phyloP scores from a whole-genome alignment of 345 rosid genomes.

The Cardamine occulta region DNA sequence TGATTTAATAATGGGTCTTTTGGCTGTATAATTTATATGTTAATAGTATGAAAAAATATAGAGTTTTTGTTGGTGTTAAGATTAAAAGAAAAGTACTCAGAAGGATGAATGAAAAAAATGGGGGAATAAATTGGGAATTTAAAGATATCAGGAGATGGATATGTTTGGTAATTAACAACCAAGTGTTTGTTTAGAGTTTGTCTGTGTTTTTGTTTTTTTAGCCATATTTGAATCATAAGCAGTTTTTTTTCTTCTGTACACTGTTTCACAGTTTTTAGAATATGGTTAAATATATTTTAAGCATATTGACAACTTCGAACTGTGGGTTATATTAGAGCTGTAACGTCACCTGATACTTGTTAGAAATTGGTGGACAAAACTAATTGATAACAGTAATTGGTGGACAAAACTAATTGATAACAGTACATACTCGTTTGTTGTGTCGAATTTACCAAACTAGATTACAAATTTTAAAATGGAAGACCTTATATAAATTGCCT shows the following conservation, averaged over 20 bases:
- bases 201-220: not conserved
- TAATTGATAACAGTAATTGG: no score
- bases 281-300: not conserved
- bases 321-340: not conserved
- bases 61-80: not conserved
- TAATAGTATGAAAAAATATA: not conserved
- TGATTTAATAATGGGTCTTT: not conserved
- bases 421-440: no score
- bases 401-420: no score
- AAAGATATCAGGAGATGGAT: constrained; percentile 14
- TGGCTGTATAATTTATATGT: not conserved
- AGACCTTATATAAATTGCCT: no score
- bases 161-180: not conserved
- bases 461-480: no score
- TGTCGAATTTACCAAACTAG: no score
- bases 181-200: constrained; percentile 15
- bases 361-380: no score
- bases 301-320: constrained; percentile 8
- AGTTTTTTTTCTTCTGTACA: not conserved
- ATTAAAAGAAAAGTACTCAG: not conserved
- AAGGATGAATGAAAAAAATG: not conserved
- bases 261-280: constrained; percentile 16
- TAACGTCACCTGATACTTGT: not conserved
- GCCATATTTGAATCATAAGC: not conserved
- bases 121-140: not conserved